Conservation (phyloP, 164 flowering plant species). For the Chimonanthus praecox region DNA sequence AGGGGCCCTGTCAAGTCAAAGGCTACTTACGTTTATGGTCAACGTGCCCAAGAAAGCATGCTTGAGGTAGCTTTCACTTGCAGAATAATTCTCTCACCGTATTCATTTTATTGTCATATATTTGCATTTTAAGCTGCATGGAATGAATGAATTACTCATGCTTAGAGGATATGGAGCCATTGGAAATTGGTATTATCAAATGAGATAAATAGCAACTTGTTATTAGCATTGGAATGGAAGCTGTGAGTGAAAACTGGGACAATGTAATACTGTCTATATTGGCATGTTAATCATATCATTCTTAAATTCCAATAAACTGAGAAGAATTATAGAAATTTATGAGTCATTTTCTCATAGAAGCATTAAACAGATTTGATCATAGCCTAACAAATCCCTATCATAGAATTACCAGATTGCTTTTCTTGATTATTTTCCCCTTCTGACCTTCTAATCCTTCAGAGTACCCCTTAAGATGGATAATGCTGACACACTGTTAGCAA, state of each 20-base stretch:
- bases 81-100: neutral
- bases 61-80: conserved; percentile 38
- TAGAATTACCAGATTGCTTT: neutral
- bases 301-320: neutral
- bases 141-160: neutral
- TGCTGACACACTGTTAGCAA: neutral
- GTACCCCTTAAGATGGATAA: neutral
- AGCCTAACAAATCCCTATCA: neutral
- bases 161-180: neutral
- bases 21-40: conserved; percentile 27
- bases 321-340: neutral
- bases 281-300: neutral
- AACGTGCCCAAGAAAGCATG: conserved; percentile 32
- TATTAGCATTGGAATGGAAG: too few species aligned
- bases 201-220: neutral
- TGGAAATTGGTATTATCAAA: neutral
- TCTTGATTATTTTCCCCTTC: neutral
- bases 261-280: neutral
- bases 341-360: neutral
- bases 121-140: neutral
- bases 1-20: conserved; percentile 18
- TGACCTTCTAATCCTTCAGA: neutral
- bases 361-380: neutral
- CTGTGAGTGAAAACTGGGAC: neutral
- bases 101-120: too few species aligned